These are phyloP conservation scores for Trichophyton rubrum DNA, from an alignment of 2,329 filamentous ascomycete species.

Conservation along the genomic window DNA sequence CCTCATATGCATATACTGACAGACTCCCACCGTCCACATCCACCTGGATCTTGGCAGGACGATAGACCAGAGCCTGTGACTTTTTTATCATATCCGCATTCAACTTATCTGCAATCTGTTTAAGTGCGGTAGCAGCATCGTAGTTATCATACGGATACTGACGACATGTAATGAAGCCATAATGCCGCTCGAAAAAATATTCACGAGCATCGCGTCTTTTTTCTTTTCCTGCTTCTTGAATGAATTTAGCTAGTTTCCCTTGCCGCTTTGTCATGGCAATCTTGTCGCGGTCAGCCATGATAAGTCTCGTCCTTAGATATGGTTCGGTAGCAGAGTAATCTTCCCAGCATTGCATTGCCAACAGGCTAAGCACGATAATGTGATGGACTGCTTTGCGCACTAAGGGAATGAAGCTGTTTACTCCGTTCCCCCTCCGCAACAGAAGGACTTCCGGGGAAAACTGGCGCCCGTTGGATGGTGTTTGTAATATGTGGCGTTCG, in stretches of 20 bases:
- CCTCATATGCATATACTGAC: slow-evolving; percentile 20
- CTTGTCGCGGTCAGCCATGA: slow-evolving; percentile 17
- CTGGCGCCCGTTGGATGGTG: slow-evolving; percentile 5
- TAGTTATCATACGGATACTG: slow-evolving; percentile 20
- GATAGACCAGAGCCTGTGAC: slow-evolving; percentile 11
- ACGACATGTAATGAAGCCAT: slow-evolving; percentile 15
- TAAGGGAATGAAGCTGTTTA: slow-evolving; percentile 22
- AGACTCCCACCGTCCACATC: slow-evolving; percentile 6
- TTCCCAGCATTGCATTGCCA: slow-evolving; percentile 21
- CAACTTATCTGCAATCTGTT: slow-evolving; percentile 14
- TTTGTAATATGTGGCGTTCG: slow-evolving; percentile 22
- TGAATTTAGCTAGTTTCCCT: slow-evolving; percentile 7
- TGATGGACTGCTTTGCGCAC: slow-evolving; percentile 20
- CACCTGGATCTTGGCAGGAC: slow-evolving; percentile 9
- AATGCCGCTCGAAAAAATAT: slow-evolving; percentile 19
- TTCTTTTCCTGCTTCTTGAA: background rate
- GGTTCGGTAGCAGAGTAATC: slow-evolving; percentile 18
- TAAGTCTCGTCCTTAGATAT: slow-evolving; percentile 13
- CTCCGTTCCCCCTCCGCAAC: slow-evolving; percentile 18
- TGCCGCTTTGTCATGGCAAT: slow-evolving; percentile 15
- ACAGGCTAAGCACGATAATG: slow-evolving; percentile 22
- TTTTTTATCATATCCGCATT: slow-evolving; percentile 17
- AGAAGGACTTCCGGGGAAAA: slow-evolving; percentile 12
- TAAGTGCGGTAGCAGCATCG: slow-evolving; percentile 12
- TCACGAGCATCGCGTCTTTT: slow-evolving; percentile 9